Conservation (phyloP, 2,329 filamentous ascomycete species). For the Epichloe hybrida region DNA sequence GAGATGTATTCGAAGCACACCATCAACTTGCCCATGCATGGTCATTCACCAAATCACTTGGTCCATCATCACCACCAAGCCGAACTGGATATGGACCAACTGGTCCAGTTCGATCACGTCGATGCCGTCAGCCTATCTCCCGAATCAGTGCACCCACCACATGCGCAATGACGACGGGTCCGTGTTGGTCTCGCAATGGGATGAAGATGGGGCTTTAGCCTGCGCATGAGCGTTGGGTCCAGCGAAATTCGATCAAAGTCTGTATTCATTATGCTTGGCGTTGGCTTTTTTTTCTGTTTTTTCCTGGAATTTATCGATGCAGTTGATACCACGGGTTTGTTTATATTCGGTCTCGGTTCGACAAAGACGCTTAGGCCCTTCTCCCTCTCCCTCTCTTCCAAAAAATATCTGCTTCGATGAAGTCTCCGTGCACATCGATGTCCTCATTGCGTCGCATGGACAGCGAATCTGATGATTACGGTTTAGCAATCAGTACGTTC, state of each 20-base stretch:
- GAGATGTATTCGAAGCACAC: too few relatives aligned
- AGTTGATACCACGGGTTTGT: conserved; percentile 11
- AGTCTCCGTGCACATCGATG: background rate
- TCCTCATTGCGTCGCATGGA: background rate
- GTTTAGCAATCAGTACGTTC: background rate
- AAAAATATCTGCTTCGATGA: background rate
- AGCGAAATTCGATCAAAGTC: background rate
- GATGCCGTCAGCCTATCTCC: too few relatives aligned
- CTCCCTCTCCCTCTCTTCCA: background rate
- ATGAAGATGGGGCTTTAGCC: background rate
- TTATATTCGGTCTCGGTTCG: conserved; percentile 4
- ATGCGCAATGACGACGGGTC: background rate
- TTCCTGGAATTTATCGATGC: background rate
- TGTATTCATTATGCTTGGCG: conserved; percentile 6
- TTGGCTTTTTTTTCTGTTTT: conserved; percentile 4
- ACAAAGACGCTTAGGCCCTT: background rate
- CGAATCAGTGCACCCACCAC: too few relatives aligned
- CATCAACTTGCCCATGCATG: too few relatives aligned
- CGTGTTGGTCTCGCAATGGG: background rate
- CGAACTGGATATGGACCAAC: too few relatives aligned
- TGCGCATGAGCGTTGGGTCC: background rate
- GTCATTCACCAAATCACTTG: too few relatives aligned
- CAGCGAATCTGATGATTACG: background rate
- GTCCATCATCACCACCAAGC: too few relatives aligned
- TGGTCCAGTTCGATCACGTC: too few relatives aligned